phyloP scores from a whole-genome alignment of 2,329 filamentous ascomycete genomes.

The Aspergillus jensenii region DNA sequence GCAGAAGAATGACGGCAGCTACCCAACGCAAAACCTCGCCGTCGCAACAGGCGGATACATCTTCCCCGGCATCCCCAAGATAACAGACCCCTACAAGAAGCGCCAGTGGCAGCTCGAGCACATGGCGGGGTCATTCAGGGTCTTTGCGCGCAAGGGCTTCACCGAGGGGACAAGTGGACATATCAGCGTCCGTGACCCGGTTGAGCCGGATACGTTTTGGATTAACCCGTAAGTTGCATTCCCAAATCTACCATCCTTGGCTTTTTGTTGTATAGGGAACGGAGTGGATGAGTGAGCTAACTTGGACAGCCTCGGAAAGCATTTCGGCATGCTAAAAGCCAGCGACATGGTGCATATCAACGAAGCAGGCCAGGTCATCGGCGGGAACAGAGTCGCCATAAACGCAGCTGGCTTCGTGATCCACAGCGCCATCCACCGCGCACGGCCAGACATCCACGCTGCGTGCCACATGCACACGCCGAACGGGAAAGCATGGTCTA shows the following conservation, averaged over 20 bases:
- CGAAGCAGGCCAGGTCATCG: conserved; percentile 43
- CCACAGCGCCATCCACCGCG: conserved; percentile 47
- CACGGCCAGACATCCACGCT: conserved; percentile 46
- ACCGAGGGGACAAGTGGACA: conserved; percentile 44
- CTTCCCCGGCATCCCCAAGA: background rate
- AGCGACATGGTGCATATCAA: conserved; percentile 49
- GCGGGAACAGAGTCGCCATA: conserved; percentile 35
- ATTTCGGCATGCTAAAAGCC: conserved; percentile 46
- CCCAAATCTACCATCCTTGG: too few species aligned
- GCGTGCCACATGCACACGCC: conserved; percentile 48
- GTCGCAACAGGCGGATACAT: background rate
- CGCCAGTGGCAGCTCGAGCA: conserved; percentile 45
- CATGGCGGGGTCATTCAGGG: conserved; percentile 46
- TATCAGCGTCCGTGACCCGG: conserved; percentile 28
- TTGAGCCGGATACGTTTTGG: background rate
- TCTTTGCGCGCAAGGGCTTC: conserved; percentile 44
- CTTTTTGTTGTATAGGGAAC: too few species aligned
- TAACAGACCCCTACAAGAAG: conserved; percentile 14
- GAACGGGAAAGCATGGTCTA: conserved; percentile 45
- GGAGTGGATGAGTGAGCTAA: background rate
- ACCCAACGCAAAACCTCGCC: too few species aligned
- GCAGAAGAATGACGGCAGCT: too few species aligned
- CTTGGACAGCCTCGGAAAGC: conserved; percentile 27
- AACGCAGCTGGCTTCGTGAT: conserved; percentile 51
- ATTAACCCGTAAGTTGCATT: background rate